Evolutionary conservation across 768 basidiomycete species (phyloP).

Genomic region (Porphyrellus cyaneotinctus): DNA sequence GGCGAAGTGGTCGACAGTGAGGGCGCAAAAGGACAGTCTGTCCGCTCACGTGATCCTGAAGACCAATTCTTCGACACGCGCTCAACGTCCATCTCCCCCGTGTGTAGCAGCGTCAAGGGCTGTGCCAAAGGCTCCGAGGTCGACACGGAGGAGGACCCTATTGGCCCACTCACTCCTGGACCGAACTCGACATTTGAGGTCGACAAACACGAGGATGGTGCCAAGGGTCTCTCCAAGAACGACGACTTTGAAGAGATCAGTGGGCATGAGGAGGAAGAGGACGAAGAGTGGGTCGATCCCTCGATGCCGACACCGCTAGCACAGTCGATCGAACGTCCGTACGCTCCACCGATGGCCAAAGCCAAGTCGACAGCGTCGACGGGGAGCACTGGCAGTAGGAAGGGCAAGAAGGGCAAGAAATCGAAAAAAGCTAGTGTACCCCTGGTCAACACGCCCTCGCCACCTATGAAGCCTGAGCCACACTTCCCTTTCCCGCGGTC

Average conservation of each 20-base stretch:
- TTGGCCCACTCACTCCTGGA: constrained; percentile 68
- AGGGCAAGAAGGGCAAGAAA: constrained; percentile 36
- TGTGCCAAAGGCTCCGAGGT: constrained; percentile 49
- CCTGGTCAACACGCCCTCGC: constrained; percentile 36
- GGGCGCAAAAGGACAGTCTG: constrained; percentile 28
- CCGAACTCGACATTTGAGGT: constrained; percentile 36
- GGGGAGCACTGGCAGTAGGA: constrained; percentile 23
- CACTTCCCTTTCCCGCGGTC: constrained; percentile 68
- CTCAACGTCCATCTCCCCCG: constrained; percentile 43
- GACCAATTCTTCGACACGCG: constrained; percentile 56
- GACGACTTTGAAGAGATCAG: constrained; percentile 30
- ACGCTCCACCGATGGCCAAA: constrained; percentile 27
- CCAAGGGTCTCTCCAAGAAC: constrained; percentile 26
- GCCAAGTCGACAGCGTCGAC: constrained; percentile 27
- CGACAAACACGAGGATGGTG: constrained; percentile 15
- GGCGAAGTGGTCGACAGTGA: constrained; percentile 31
- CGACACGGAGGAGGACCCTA: constrained; percentile 69
- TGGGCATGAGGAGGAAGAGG: constrained; percentile 30
- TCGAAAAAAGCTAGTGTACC: constrained; percentile 35
- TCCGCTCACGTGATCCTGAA: constrained; percentile 28
- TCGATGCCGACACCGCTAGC: constrained; percentile 42
- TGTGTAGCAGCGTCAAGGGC: constrained; percentile 33
- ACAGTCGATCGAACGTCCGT: constrained; percentile 18
- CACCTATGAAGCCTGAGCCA: constrained; percentile 28
- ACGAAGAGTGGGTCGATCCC: constrained; percentile 69